phyloP scores from a whole-genome alignment of 2,329 filamentous ascomycete species.

The Fusarium sterilihyphosum region DNA sequence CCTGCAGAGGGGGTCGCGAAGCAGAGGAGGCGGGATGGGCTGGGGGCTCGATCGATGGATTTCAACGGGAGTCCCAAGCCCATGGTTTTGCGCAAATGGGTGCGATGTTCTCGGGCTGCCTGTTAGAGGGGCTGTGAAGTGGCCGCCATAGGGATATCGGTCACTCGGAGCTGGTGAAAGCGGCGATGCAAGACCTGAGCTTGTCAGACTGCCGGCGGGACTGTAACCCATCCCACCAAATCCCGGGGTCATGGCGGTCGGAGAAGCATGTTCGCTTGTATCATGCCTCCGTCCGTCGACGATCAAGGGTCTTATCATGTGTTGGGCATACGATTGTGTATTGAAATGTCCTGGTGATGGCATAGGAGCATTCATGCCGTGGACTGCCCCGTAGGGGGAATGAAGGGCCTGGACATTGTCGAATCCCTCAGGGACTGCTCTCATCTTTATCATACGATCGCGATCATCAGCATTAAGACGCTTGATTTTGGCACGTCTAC shows the following conservation, averaged over 20 bases:
- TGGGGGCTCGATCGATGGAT: slow-evolving; percentile 59
- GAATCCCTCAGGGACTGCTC: slow-evolving; percentile 75
- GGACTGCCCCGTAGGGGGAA: slow-evolving; percentile 72
- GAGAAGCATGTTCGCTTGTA: slow-evolving; percentile 73
- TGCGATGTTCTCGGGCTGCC: slow-evolving; percentile 61
- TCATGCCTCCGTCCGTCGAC: slow-evolving; percentile 73
- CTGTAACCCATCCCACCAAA: slow-evolving; percentile 75
- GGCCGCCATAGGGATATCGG: slow-evolving; percentile 62
- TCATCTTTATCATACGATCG: slow-evolving; percentile 77
- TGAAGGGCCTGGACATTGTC: slow-evolving; percentile 76
- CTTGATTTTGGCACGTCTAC: slow-evolving; percentile 76
- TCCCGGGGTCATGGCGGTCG: slow-evolving; percentile 72
- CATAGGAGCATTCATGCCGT: slow-evolving; percentile 60
- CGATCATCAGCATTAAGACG: slow-evolving; percentile 75
- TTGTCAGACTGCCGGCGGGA: slow-evolving; percentile 60
- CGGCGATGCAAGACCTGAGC: slow-evolving; percentile 66
- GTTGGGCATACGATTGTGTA: slow-evolving; percentile 63
- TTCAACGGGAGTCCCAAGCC: slow-evolving; percentile 57
- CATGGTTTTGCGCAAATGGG: slow-evolving; percentile 62
- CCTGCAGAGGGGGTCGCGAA: slow-evolving; percentile 66
- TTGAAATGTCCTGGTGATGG: slow-evolving; percentile 61
- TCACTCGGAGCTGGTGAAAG: slow-evolving; percentile 65
- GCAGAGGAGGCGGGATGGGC: slow-evolving; percentile 66
- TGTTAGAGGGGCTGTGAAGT: slow-evolving; percentile 59
- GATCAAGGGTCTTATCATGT: slow-evolving; percentile 74